phyloP scores from a whole-genome alignment of 2,329 filamentous ascomycete genomes.

The Clonostachys rosea region DNA sequence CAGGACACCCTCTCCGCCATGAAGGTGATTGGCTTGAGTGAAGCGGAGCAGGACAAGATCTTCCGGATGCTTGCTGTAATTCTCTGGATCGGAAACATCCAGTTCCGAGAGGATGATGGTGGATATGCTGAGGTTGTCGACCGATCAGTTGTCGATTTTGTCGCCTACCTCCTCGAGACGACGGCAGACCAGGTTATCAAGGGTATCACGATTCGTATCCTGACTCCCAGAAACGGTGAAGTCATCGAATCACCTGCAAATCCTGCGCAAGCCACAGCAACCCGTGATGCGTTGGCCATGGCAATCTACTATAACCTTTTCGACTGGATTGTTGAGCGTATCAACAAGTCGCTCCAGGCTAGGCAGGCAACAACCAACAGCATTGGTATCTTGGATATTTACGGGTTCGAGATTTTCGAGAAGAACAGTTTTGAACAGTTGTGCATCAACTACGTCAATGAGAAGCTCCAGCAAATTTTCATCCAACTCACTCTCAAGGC shows the following conservation, averaged over 20 bases:
- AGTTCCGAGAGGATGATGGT: constrained; percentile 83
- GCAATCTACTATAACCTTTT: constrained; percentile 98
- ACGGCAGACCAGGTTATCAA: constrained; percentile 76
- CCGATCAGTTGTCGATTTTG: constrained; percentile 87
- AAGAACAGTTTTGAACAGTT: constrained; percentile 99
- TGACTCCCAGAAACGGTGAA: constrained; percentile 64
- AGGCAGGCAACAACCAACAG: constrained; percentile 72
- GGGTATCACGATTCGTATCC: constrained; percentile 82
- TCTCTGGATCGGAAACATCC: constrained; percentile 91
- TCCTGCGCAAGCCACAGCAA: constrained; percentile 77
- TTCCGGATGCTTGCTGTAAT: constrained; percentile 92
- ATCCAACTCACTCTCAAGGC: constrained; percentile 95
- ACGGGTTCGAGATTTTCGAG: constrained; percentile 98
- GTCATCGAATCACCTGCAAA: constrained; percentile 77
- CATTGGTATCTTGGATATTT: constrained; percentile 97
- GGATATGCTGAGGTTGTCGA: constrained; percentile 86
- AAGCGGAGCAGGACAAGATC: constrained; percentile 90
- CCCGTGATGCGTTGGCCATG: constrained; percentile 87
- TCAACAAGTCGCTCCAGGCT: constrained; percentile 84
- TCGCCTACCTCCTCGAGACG: constrained; percentile 90
- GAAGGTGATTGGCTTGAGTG: constrained; percentile 84
- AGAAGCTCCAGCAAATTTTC: constrained; percentile 98
- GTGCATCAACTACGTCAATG: constrained; percentile 99
- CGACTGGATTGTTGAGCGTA: constrained; percentile 93
- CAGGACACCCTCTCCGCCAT: constrained; percentile 90